Evolutionary conservation across 345 rosid genomes (phyloP).

Genomic region (Luvunga scandens): DNA sequence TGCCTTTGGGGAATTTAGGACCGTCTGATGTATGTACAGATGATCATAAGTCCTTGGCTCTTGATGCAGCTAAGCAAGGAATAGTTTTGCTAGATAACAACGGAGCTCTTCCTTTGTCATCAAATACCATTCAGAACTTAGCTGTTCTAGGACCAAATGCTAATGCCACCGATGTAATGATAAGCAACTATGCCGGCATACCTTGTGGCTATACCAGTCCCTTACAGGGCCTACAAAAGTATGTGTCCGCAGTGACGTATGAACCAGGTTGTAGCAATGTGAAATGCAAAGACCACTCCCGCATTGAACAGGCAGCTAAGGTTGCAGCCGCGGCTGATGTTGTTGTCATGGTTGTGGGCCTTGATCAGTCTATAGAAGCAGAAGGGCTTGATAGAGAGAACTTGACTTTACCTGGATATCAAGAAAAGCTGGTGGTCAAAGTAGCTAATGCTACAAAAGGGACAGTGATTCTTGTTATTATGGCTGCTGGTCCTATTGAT

Average conservation of each 20-base stretch:
- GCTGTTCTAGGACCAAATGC: conserved; percentile 50
- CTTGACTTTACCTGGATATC: conserved; percentile 46
- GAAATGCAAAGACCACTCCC: conserved; percentile 23
- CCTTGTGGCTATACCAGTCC: conserved; percentile 51
- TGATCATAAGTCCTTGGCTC: conserved; percentile 37
- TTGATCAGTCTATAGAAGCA: conserved; percentile 39
- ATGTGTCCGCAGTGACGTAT: conserved; percentile 14
- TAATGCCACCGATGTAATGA: conserved; percentile 41
- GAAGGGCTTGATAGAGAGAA: conserved; percentile 43
- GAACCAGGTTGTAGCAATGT: conserved; percentile 34
- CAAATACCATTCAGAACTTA: conserved; percentile 15
- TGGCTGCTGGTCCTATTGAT: conserved; percentile 52
- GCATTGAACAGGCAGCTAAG: conserved; percentile 19
- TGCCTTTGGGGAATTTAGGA: conserved; percentile 41
- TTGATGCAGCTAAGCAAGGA: conserved; percentile 52
- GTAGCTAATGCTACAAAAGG: conserved; percentile 35
- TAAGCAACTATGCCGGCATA: conserved; percentile 45
- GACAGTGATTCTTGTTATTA: conserved; percentile 35
- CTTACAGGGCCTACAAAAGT: conserved; percentile 45
- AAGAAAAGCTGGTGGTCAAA: conserved; percentile 35
- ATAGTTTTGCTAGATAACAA: conserved; percentile 41
- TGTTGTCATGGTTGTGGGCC: conserved; percentile 40
- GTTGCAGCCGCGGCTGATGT: conserved; percentile 29
- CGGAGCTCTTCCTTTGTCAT: conserved; percentile 47
- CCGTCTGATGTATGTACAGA: conserved; percentile 44